These are phyloP conservation scores for Ophiostoma triangulosporum DNA, from an alignment of 2,329 filamentous ascomycete species.

Conservation along the genomic window DNA sequence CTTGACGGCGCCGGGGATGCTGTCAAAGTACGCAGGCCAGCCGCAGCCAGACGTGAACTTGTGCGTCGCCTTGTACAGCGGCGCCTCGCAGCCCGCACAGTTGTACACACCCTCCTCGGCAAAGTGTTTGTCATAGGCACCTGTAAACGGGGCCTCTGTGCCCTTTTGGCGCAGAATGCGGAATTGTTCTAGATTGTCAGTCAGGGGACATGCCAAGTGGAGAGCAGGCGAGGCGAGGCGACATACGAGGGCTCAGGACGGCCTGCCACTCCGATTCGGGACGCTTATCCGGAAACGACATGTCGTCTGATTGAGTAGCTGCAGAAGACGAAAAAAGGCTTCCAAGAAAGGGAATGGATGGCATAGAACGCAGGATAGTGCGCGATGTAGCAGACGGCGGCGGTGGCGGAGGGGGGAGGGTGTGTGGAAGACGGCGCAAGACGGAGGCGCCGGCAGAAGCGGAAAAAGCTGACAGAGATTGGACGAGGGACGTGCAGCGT, in stretches of 20 bases:
- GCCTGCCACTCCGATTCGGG: conserved; percentile 78
- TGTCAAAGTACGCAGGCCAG: conserved; percentile 97
- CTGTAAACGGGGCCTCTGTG: conserved; percentile 69
- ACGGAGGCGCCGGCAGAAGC: conserved; percentile 26
- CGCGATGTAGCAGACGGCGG: conserved; percentile 17
- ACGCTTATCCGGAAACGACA: conserved; percentile 71
- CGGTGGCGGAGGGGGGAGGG: conserved; percentile 32
- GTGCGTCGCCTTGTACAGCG: conserved; percentile 82
- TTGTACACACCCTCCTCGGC: conserved; percentile 65
- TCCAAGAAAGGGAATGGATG: conserved; percentile 64
- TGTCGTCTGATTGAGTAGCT: conserved; percentile 30
- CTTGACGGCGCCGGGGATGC: conserved; percentile 77
- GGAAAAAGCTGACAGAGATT: conserved; percentile 32
- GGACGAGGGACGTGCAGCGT: conserved; percentile 27
- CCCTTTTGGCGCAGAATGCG: conserved; percentile 83
- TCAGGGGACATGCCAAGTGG: neutral
- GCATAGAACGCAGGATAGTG: conserved; percentile 43
- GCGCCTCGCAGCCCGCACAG: conserved; percentile 74
- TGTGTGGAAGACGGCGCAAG: conserved; percentile 28
- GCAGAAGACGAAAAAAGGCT: conserved; percentile 57
- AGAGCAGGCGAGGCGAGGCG: conserved; percentile 13
- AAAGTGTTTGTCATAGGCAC: conserved; percentile 79
- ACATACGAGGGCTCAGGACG: conserved; percentile 49
- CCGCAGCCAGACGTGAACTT: conserved; percentile 96
- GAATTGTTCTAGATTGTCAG: conserved; percentile 64